Percentiles rank a stretch among this genome's conserved stretches.
Evolutionary conservation across 2,329 filamentous ascomycete genomes (phyloP).

Genomic region (Helminthosporium solani): DNA sequence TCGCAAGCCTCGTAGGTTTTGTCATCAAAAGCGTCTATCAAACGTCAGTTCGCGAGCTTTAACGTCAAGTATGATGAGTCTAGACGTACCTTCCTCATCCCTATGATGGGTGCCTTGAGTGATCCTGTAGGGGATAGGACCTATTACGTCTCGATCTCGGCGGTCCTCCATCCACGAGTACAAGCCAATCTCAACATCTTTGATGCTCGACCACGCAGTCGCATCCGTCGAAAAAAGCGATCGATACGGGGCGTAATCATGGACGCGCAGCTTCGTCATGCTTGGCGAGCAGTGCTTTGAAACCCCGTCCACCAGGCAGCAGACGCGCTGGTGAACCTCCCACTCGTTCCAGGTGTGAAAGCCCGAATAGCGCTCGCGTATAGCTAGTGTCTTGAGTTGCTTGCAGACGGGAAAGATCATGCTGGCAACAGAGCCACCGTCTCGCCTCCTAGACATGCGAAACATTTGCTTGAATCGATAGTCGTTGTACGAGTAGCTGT

Average conservation of each 20-base stretch:
- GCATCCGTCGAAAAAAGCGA: conserved; percentile 38
- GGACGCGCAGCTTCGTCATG: conserved; percentile 35
- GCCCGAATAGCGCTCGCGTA: conserved; percentile 36
- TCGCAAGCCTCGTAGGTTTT: conserved; percentile 34
- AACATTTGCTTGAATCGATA: conserved; percentile 40
- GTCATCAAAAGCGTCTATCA: conserved; percentile 34
- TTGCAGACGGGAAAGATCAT: conserved; percentile 36
- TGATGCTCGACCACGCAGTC: conserved; percentile 32
- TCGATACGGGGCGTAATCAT: conserved; percentile 39
- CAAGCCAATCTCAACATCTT: conserved; percentile 34
- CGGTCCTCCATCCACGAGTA: conserved; percentile 40
- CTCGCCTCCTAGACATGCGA: conserved; percentile 35
- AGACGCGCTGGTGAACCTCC: conserved; percentile 41
- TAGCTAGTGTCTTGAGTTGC: conserved; percentile 34
- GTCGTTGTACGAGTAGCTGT: conserved; percentile 41
- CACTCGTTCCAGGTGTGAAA: conserved; percentile 41
- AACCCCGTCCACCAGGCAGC: conserved; percentile 38
- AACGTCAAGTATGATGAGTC: background rate
- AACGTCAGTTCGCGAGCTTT: background rate
- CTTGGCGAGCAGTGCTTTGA: conserved; percentile 31
- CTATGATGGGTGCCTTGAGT: conserved; percentile 36
- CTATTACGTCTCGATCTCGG: conserved; percentile 35
- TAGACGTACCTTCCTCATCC: conserved; percentile 25
- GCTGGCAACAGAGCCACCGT: conserved; percentile 36
- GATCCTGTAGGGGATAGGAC: conserved; percentile 36